Evolutionary conservation across 495 filamentous ascomycete species (phyloP).

Genomic region (Hypomontagnella submonticulosa): DNA sequence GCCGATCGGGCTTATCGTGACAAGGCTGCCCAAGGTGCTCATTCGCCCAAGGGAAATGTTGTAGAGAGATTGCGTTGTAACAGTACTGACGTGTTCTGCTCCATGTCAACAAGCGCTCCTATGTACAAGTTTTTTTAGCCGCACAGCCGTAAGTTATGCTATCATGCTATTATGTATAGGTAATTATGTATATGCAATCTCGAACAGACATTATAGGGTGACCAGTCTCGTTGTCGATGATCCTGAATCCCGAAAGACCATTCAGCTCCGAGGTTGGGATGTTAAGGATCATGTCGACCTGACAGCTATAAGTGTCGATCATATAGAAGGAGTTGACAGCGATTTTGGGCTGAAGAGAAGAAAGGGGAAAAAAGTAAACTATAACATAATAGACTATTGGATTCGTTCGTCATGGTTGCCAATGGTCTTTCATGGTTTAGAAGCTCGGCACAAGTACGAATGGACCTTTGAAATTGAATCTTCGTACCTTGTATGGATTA

Average conservation of each 20-base stretch:
- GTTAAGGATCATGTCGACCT: conserved; percentile 27
- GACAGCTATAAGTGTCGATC: conserved; percentile 42
- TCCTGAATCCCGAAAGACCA: conserved; percentile 3
- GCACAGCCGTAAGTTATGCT: conserved; percentile 11
- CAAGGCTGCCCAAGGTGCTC: conserved; percentile 33
- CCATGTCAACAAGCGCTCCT: background rate
- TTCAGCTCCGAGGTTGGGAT: conserved; percentile 37
- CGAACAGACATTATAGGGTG: background rate
- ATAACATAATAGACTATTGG: conserved; percentile 1
- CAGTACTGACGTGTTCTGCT: conserved; percentile 34
- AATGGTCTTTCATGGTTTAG: no score
- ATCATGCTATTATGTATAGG: conserved; percentile 1
- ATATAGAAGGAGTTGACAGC: conserved; percentile 25
- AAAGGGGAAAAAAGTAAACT: conserved; percentile 2
- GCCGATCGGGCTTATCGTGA: conserved; percentile 39
- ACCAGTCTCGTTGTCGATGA: background rate
- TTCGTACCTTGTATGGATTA: conserved; percentile 4
- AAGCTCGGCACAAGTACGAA: background rate
- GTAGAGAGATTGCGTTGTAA: conserved; percentile 42
- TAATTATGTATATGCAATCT: conserved; percentile 20
- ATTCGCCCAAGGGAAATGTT: conserved; percentile 31
- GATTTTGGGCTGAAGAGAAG: conserved; percentile 8
- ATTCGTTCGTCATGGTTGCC: background rate
- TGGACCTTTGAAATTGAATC: conserved; percentile 36
- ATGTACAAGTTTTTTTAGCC: conserved; percentile 10